Evolutionary conservation across 164 flowering plant species (phyloP), one percentile per base, ranked within the genome.

Genomic region (Liriodendron chinense): DNA sequence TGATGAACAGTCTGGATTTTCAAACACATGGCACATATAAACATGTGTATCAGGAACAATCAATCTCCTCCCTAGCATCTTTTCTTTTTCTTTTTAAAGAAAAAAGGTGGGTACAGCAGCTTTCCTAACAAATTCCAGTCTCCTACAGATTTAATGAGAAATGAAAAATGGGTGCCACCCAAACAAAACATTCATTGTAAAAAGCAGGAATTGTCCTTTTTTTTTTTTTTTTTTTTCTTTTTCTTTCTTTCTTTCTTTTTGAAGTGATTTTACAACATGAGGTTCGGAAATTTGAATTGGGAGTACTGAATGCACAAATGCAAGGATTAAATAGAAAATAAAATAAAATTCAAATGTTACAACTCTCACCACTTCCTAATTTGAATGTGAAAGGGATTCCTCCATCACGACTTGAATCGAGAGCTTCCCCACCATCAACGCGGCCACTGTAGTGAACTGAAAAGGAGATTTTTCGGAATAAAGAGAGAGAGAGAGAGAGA

Each of bases 391-490:
- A 88, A 6, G 94, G 83, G 65, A 74, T 71, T 72, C 78, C 84
- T 69, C 50, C 74, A 13, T 85, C 86, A 8, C 80, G 73, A 73
- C 83, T 88, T 3, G 89, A 85, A 79, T 82, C 86, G 1, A 88
- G 75, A 59, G 28, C 14, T 0, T 75, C 74, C 7, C 91, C 94
- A 25, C 86, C 86, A 21, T 83, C 76, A 14, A 88, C 53, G 2
- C 65, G 66, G 7, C 88, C 89, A 49, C 76, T 82, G 78, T 86
- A 90, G 76, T 82, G 86, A 73, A 90, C 94, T 90, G 86, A 74
- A 65, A 77, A 65, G 61, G 47, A 34, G 43, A 34, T 34, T 34
- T 34, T 8, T 8, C 7, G 9, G 65, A 64, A 73, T 2, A 20
- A 12, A 6, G 14, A 65, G 26, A 53, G 12, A 13, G 18, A 53